Evolutionary conservation across 116 monocot species (phyloP), one percentile per base, ranked within the genome.

Genomic region (Dioscorea cayenensis): DNA sequence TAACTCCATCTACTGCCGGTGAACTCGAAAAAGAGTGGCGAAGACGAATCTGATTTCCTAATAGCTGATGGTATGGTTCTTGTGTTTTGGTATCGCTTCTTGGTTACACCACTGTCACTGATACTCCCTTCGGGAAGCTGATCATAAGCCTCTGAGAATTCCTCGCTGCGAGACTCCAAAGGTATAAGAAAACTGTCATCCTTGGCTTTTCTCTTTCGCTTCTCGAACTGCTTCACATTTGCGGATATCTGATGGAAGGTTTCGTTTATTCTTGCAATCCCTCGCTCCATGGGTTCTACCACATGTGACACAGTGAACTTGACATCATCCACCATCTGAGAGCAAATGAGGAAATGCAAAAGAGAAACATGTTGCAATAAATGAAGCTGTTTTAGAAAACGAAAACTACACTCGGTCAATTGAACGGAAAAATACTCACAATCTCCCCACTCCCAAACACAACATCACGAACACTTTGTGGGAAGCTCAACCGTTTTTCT

Each of bases 381-480:
- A n/a, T n/a, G n/a, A n/a, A n/a, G n/a, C n/a, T n/a, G 13, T 66
- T 58, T 65, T 58, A 70, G 59, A 1, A 2, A 58, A 8, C 49
- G 28, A 14, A 80, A 35, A 64, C 18, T 43, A 65, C 64, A 20
- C 27, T 32, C 28, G 16, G 38, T 43, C 43, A 12, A 43, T 43
- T 0, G 43, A 9, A 43, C 11, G 6, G 2, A 43, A 25, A 70
- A 12, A 36, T 36, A 60, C 73, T 84, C 66, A 99, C 99, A 71
- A 99, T 94, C 87, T 91, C 99, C 71, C 99, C 29, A 35, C 99
- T 93, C 66, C 99, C 99, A 14, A 99, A 60, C 38, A 99, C 84
- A 66, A 99, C 99, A 86, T 99, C 99, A 35, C 94, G 85, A 69
- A 99, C 94, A 84, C 99, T 99, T 63, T 94, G 94, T 13, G 82